Evolutionary conservation across 768 basidiomycete species (phyloP).

Genomic region (Crassisporium funariophilum): DNA sequence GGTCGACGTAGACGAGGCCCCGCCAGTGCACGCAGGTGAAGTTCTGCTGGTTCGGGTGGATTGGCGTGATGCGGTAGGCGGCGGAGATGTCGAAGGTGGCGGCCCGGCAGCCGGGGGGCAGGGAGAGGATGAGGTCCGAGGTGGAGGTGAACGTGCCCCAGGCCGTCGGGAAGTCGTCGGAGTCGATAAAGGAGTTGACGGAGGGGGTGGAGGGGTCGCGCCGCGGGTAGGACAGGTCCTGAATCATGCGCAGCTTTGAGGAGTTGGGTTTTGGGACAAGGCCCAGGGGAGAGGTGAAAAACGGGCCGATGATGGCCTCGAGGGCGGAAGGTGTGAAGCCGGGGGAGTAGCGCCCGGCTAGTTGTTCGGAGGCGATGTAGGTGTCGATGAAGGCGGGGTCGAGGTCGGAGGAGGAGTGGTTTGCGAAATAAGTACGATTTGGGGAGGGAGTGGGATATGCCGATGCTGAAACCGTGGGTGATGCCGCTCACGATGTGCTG

Average conservation of each 20-base stretch:
- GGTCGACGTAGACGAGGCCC: conserved; percentile 34
- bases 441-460: too few species aligned
- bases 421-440: conserved; percentile 31
- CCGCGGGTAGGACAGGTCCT: conserved; percentile 33
- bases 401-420: conserved; percentile 33
- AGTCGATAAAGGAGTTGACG: conserved; percentile 31
- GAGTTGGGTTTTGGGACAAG: conserved; percentile 38
- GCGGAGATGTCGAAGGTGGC: conserved; percentile 42
- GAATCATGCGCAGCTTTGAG: conserved; percentile 22
- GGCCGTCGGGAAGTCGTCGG: conserved; percentile 31
- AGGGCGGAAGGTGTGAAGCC: conserved; percentile 27
- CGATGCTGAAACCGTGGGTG: conserved; percentile 37
- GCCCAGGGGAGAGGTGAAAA: conserved; percentile 40
- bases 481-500: conserved; percentile 32
- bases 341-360: conserved; percentile 31
- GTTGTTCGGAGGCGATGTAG: conserved; percentile 35
- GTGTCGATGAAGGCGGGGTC: conserved; percentile 29
- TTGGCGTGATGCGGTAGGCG: conserved; percentile 39
- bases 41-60: conserved; percentile 35
- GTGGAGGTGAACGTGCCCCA: conserved; percentile 41
- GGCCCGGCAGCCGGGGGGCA: conserved; percentile 33
- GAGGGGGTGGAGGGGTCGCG: conserved; percentile 24
- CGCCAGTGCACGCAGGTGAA: conserved; percentile 32
- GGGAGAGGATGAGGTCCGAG: conserved; percentile 23
- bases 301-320: conserved; percentile 40